Evolutionary conservation across 495 filamentous ascomycete species (phyloP).

Genomic region (Cercophora scortea): DNA sequence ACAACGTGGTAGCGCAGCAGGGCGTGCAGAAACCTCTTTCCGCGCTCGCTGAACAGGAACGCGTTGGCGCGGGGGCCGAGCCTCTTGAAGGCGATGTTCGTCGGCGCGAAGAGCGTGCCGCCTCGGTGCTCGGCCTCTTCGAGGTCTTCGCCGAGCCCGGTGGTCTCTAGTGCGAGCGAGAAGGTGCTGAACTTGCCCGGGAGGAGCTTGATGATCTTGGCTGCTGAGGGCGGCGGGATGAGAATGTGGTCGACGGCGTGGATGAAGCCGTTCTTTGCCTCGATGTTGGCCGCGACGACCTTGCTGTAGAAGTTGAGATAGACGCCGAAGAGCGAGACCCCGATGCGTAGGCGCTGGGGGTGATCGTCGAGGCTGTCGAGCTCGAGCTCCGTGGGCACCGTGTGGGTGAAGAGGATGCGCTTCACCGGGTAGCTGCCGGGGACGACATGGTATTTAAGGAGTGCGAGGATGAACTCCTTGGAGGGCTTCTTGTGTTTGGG

Average conservation of each 20-base stretch:
- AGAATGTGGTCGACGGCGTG: conserved; percentile 68
- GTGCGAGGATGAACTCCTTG: conserved; percentile 54
- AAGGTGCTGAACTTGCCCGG: conserved; percentile 73
- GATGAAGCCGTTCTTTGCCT: conserved; percentile 64
- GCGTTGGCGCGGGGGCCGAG: conserved; percentile 63
- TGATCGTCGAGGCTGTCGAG: conserved; percentile 46
- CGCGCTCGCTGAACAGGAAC: conserved; percentile 68
- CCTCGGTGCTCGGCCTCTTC: conserved; percentile 13
- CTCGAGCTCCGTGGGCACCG: conserved; percentile 59
- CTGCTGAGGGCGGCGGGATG: conserved; percentile 58
- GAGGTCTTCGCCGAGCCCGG: conserved; percentile 44
- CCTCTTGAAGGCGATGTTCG: conserved; percentile 65
- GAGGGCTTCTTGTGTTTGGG: conserved; percentile 43
- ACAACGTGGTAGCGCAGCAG: conserved; percentile 75
- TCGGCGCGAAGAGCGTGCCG: conserved; percentile 68
- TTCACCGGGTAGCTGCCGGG: conserved; percentile 53
- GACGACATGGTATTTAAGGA: conserved; percentile 65
- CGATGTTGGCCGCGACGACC: conserved; percentile 57
- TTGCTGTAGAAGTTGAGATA: conserved; percentile 66
- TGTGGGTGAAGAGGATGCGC: conserved; percentile 52
- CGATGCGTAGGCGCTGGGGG: conserved; percentile 60
- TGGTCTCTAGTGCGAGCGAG: conserved; percentile 59
- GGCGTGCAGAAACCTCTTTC: conserved; percentile 61
- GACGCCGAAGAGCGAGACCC: conserved; percentile 44
- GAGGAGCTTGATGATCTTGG: conserved; percentile 54